Evolutionary conservation across 345 rosid genomes (phyloP).

Genomic region (Arabidopsis arenosa): DNA sequence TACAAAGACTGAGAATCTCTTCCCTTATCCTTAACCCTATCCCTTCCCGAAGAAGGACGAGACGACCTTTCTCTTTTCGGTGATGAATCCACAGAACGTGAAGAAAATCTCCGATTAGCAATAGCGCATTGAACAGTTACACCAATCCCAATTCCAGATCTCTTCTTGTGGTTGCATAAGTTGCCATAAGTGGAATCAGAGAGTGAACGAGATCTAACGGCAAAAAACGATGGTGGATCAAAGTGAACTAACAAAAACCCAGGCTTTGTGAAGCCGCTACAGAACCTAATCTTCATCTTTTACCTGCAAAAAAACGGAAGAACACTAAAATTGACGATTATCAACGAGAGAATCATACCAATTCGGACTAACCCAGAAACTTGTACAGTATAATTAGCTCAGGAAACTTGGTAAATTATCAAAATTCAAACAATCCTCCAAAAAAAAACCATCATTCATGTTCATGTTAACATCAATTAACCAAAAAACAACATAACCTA

Average conservation of each 20-base stretch:
- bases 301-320: slow-evolving; percentile 17
- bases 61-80: slow-evolving; percentile 44
- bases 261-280: slow-evolving; percentile 59
- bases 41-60: slow-evolving; percentile 33
- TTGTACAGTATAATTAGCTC: neutral
- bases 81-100: slow-evolving; percentile 53
- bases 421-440: slow-evolving; percentile 3
- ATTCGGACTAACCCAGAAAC: slow-evolving; percentile 9
- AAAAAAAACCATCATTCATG: neutral
- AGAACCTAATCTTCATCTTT: slow-evolving; percentile 64
- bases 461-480: slow-evolving; percentile 9
- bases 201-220: slow-evolving; percentile 42
- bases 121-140: slow-evolving; percentile 50
- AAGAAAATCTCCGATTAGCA: slow-evolving; percentile 54
- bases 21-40: slow-evolving; percentile 45
- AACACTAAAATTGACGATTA: slow-evolving; percentile 21
- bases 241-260: slow-evolving; percentile 62
- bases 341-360: neutral
- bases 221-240: slow-evolving; percentile 56
- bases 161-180: slow-evolving; percentile 45
- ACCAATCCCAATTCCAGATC: slow-evolving; percentile 43
- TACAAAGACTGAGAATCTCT: slow-evolving; percentile 59
- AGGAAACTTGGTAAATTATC: neutral
- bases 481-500: neutral
- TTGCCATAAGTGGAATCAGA: slow-evolving; percentile 40